Evolutionary conservation across 2,329 filamentous ascomycete species (phyloP).

Genomic region (Hyphodiscus sp.): DNA sequence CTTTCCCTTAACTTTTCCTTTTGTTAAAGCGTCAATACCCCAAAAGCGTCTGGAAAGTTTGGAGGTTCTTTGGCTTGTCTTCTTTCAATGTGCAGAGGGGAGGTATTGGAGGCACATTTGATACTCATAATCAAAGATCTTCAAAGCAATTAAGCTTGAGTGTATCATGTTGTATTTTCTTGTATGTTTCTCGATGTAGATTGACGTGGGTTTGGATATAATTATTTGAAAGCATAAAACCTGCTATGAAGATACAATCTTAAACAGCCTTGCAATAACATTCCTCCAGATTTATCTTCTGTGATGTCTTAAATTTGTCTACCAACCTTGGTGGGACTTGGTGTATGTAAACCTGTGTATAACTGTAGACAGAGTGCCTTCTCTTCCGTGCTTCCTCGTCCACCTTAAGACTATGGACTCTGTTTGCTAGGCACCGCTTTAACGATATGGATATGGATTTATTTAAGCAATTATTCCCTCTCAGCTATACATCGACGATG

Average conservation of each 20-base stretch:
- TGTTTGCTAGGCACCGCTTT: too few relatives aligned
- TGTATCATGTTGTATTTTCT: not conserved
- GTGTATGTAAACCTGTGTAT: too few relatives aligned
- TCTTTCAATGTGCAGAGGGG: not conserved
- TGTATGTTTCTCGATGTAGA: not conserved
- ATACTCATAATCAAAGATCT: not conserved
- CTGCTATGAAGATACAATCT: not conserved
- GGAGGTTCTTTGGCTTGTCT: not conserved
- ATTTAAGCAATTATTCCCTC: too few relatives aligned
- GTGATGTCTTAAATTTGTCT: too few relatives aligned
- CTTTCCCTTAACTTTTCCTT: constrained; percentile 18
- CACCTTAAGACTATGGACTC: not conserved
- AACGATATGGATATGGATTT: too few relatives aligned
- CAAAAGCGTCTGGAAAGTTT: constrained; percentile 19
- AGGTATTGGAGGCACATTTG: not conserved
- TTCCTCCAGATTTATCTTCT: not conserved
- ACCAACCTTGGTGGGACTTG: too few relatives aligned
- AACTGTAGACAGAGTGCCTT: not conserved
- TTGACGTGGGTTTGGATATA: not conserved
- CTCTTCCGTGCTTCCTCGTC: not conserved
- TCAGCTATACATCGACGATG: too few relatives aligned
- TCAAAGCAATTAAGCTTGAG: not conserved
- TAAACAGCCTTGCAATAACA: not conserved
- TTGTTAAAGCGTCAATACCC: constrained; percentile 26
- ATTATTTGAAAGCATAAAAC: not conserved